Evolutionary conservation across 306 rosid genomes (phyloP).

Genomic region (Bauhinia variegata): DNA sequence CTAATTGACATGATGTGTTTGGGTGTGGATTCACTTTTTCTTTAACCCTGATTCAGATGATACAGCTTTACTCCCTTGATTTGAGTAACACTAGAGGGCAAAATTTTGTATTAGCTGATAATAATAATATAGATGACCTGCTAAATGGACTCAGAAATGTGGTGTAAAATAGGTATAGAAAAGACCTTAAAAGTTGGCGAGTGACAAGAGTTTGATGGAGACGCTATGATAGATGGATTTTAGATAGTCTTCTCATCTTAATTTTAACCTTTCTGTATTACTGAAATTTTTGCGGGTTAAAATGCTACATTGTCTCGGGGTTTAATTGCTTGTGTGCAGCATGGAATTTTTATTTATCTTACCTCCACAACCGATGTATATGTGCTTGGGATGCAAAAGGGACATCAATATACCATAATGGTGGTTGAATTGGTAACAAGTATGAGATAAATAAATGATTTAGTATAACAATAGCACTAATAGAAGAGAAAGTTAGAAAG

Average conservation of each 20-base stretch:
- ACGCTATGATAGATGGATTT: conserved; percentile 1
- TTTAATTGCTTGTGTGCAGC: conserved; percentile 16
- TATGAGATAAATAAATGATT: neutral
- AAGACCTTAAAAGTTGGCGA: conserved; percentile 15
- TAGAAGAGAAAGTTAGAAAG: neutral
- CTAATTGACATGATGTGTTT: too few species aligned
- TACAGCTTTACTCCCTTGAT: conserved; percentile 10
- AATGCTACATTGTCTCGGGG: conserved; percentile 19
- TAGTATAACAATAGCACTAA: neutral
- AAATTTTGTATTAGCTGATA: neutral
- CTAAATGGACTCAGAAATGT: conserved; percentile 23
- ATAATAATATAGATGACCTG: conserved; percentile 4
- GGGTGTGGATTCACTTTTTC: too few species aligned
- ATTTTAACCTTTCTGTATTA: conserved; percentile 9
- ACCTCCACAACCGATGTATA: too few species aligned
- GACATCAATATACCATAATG: conserved; percentile 18
- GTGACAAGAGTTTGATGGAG: conserved; percentile 18
- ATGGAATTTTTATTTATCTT: neutral
- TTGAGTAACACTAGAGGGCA: too few species aligned
- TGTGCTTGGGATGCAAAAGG: conserved; percentile 25
- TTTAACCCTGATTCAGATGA: neutral
- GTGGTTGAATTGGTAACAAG: conserved; percentile 24
- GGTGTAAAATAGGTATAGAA: neutral
- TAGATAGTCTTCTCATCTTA: conserved; percentile 24
- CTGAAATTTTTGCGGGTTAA: conserved; percentile 22